Evolutionary conservation across 2,329 filamentous ascomycete species (phyloP), one percentile per base, ranked within the genome.

Genomic region (Aspergillus carbonarius): DNA sequence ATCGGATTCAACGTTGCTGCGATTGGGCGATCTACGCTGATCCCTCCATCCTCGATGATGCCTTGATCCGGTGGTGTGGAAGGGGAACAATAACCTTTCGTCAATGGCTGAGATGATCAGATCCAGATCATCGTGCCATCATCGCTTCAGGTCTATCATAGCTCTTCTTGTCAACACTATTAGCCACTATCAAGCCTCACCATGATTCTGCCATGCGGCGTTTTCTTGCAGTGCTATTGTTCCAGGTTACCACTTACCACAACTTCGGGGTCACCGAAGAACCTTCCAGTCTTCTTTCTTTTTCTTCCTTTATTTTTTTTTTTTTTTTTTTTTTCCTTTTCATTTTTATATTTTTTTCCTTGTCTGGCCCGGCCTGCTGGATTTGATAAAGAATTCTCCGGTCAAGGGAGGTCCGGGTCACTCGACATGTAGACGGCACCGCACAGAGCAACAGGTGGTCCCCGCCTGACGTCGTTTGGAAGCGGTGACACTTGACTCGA

Each of bases 41-140:
- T 54, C 51, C 8, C 44, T 30, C 15, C 35, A 20, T 44, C 34
- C 17, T 59, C 32, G 47, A 56, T 58, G 37, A 20, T 30, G 8
- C 48, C 48, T 47, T 12, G 23, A 30, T 15, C 42, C 42, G 23
- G 42, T 47, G 42, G 42, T 27, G 44, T 48, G 44, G 44, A 5
- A 46, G 50, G 40, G 51, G 40, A 61, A 47, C 53, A 63, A 49
- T 61, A 61, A 63, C 55, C 62, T 63, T 64, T 64, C 39, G 50
- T 60, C 49, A 59, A 55, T 52, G 48, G 53, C 34, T 51, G 18
- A 53, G 44, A 37, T 42, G 59, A 60, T 60, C 59, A 23, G 51
- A 58, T 58, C 52, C 39, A 51, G 59, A 60, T 60, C 59, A 49
- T 58, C 51, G 30, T 52, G 40, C 23, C 32, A 30, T 56, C 44